phyloP scores from a whole-genome alignment of 768 basidiomycete genomes.

The Mycena pura region DNA sequence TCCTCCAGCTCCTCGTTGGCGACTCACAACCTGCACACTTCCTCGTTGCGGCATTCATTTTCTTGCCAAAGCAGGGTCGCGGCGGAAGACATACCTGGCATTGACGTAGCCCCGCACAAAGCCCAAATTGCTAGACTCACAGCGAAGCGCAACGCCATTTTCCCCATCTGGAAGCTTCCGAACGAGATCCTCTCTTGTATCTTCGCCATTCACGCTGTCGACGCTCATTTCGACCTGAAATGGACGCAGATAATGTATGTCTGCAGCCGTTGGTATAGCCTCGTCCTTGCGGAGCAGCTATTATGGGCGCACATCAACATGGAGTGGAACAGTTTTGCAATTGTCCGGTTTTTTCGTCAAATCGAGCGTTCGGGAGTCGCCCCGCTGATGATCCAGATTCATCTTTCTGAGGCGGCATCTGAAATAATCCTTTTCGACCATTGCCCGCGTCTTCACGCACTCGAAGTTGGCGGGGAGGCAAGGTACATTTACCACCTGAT shows the following conservation, averaged over 20 bases:
- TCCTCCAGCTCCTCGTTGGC: too few species aligned
- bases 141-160: conserved; percentile 10
- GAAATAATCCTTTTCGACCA: neutral
- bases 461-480: neutral
- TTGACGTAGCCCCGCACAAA: conserved; percentile 9
- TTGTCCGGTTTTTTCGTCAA: neutral
- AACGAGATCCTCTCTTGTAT: conserved; percentile 15
- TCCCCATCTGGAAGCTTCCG: conserved; percentile 2
- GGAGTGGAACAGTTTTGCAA: neutral
- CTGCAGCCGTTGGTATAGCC: neutral
- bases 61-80: too few species aligned
- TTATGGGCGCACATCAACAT: conserved; percentile 2
- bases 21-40: too few species aligned
- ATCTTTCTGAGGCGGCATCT: neutral
- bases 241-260: conserved; percentile 11
- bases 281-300: neutral
- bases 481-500: neutral
- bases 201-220: neutral
- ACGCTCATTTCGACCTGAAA: neutral
- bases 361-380: conserved; percentile 2
- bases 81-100: too few species aligned
- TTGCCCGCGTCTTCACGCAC: neutral
- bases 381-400: neutral
- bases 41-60: too few species aligned
- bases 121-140: neutral